Conservation (phyloP, 306 rosid species). For the Prosopis cineraria region DNA sequence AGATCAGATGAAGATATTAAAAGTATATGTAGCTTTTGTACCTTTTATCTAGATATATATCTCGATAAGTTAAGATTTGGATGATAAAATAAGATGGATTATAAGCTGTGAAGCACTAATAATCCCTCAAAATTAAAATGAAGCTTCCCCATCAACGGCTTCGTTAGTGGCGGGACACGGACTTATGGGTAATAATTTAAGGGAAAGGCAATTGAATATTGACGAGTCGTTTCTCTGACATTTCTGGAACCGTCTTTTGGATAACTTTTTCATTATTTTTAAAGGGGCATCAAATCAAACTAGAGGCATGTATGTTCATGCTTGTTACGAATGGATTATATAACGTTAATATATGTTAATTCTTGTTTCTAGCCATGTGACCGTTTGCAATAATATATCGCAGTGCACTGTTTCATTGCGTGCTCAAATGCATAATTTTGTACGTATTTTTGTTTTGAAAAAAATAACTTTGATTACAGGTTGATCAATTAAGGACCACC, state of each 20-base stretch:
- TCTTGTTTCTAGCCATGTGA: neutral
- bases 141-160: neutral
- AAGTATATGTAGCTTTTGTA: too few relatives aligned
- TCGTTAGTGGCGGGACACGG: neutral
- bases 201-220: neutral
- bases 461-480: too few relatives aligned
- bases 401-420: neutral
- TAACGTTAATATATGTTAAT: neutral
- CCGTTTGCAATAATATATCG: neutral
- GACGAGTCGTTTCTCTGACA: neutral
- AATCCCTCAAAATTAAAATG: neutral
- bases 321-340: neutral
- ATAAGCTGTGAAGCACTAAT: too few relatives aligned
- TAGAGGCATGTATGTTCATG: neutral
- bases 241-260: neutral
- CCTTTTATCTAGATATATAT: too few relatives aligned
- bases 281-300: neutral
- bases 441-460: too few relatives aligned
- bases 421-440: neutral
- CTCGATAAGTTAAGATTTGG: too few relatives aligned
- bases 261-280: neutral
- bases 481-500: too few relatives aligned
- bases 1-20: too few relatives aligned
- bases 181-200: neutral
- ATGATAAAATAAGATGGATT: too few relatives aligned